These are phyloP conservation scores for Populus nigra DNA, from an alignment of 345 rosid genomes.

Conservation along the genomic window DNA sequence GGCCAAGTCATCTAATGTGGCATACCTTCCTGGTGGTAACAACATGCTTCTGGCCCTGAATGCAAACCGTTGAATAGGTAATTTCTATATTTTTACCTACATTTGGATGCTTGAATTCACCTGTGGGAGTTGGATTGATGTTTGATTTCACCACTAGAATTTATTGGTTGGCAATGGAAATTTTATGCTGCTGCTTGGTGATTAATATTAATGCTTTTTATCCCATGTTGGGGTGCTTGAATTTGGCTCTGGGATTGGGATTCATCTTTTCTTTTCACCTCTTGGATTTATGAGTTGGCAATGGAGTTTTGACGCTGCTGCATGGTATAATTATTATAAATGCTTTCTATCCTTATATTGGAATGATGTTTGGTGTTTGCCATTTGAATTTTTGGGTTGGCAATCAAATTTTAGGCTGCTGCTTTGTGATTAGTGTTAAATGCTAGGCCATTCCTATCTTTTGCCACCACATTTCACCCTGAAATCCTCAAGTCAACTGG, in stretches of 20 bases:
- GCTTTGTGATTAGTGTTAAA: background rate
- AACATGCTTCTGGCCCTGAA: constrained; percentile 75
- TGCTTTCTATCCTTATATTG: background rate
- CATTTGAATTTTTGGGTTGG: background rate
- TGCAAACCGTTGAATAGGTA: constrained; percentile 39
- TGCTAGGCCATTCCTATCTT: background rate
- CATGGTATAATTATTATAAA: background rate
- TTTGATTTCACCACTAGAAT: background rate
- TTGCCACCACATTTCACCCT: background rate
- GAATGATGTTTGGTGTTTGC: background rate
- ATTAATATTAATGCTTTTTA: background rate
- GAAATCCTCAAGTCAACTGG: background rate
- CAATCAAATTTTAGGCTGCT: background rate
- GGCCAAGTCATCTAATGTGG: constrained; percentile 80
- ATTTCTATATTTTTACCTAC: background rate
- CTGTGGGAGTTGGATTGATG: background rate
- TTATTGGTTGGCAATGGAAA: background rate
- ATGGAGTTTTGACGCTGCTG: background rate
- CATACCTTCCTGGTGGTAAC: constrained; percentile 88
- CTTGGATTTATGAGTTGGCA: background rate
- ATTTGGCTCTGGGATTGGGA: background rate
- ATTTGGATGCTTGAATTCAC: background rate
- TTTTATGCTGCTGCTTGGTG: background rate
- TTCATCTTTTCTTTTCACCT: background rate
- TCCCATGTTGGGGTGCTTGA: background rate